These are phyloP conservation scores for Biscogniauxia sp. DNA, from an alignment of 2,329 filamentous ascomycete genomes.

Conservation along the genomic window DNA sequence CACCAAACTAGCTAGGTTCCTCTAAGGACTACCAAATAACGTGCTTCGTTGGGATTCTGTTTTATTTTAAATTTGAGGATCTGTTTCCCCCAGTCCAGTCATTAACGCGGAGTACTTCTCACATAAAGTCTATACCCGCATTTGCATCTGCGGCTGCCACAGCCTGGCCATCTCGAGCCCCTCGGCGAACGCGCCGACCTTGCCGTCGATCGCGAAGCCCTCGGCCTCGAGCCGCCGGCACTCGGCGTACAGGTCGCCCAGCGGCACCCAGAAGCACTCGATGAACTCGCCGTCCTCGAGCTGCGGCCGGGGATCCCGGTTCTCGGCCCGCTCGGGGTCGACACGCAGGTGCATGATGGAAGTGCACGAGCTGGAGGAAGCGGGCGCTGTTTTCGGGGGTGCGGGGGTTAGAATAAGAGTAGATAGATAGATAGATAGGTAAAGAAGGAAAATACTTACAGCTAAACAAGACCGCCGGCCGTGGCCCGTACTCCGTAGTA, in stretches of 20 bases:
- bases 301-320: slow-evolving; percentile 43
- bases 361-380: slow-evolving; percentile 30
- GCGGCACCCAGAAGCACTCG: slow-evolving; percentile 47
- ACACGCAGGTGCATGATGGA: slow-evolving; percentile 43
- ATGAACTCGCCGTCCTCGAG: slow-evolving; percentile 53
- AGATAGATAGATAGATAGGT: neutral
- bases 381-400: slow-evolving; percentile 19
- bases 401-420: neutral
- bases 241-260: slow-evolving; percentile 43
- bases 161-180: slow-evolving; percentile 28
- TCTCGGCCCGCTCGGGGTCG: slow-evolving; percentile 42
- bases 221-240: slow-evolving; percentile 41
- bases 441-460: slow-evolving; percentile 22
- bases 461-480: slow-evolving; percentile 28
- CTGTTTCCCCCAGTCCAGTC: too few relatives aligned
- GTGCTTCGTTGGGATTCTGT: too few relatives aligned
- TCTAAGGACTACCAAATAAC: too few relatives aligned
- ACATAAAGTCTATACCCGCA: too few relatives aligned
- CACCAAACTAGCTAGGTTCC: too few relatives aligned
- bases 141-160: slow-evolving; percentile 11
- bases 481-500: slow-evolving; percentile 12
- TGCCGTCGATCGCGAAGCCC: slow-evolving; percentile 33
- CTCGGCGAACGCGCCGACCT: slow-evolving; percentile 32
- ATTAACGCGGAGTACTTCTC: too few relatives aligned
- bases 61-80: too few relatives aligned